phyloP scores from a whole-genome alignment of 1,284 basidiomycete genomes.

The Sphagnurus paluster region DNA sequence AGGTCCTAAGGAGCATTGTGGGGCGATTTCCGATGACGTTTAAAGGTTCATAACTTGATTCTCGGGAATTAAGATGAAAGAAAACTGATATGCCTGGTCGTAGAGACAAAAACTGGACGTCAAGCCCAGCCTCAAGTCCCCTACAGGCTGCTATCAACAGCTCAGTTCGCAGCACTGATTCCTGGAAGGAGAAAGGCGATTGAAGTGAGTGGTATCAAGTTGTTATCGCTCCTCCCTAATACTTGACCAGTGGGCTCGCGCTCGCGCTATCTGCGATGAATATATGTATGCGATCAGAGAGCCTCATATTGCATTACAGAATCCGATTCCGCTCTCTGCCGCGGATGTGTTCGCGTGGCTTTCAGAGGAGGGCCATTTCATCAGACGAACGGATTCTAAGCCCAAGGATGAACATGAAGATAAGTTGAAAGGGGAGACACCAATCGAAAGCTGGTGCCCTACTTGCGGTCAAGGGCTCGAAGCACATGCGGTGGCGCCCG shows the following conservation, averaged over 20 bases:
- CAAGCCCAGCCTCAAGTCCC: constrained; percentile 35
- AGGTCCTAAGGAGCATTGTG: constrained; percentile 44
- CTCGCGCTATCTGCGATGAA: constrained; percentile 46
- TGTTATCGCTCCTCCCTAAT: constrained; percentile 6
- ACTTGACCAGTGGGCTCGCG: constrained; percentile 57
- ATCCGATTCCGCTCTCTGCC: constrained; percentile 40
- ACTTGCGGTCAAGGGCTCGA: constrained; percentile 15
- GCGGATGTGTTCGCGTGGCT: constrained; percentile 64
- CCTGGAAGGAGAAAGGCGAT: constrained; percentile 68
- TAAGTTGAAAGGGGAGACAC: constrained; percentile 8
- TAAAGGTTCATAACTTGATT: constrained; percentile 41
- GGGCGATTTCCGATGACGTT: constrained; percentile 58
- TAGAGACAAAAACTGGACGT: constrained; percentile 41
- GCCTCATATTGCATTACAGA: constrained; percentile 16
- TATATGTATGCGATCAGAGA: constrained; percentile 35
- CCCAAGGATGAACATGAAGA: constrained; percentile 6
- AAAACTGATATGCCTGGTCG: neutral
- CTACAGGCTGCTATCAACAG: constrained; percentile 52
- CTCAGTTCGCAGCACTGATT: constrained; percentile 47
- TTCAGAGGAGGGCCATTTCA: constrained; percentile 49
- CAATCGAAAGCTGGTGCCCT: constrained; percentile 14
- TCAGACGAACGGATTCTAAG: constrained; percentile 27
- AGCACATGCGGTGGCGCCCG: constrained; percentile 8
- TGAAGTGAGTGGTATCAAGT: constrained; percentile 46
- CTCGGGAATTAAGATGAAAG: neutral